phyloP scores from a whole-genome alignment of 2,329 filamentous ascomycete species.

The Capronia americana region DNA sequence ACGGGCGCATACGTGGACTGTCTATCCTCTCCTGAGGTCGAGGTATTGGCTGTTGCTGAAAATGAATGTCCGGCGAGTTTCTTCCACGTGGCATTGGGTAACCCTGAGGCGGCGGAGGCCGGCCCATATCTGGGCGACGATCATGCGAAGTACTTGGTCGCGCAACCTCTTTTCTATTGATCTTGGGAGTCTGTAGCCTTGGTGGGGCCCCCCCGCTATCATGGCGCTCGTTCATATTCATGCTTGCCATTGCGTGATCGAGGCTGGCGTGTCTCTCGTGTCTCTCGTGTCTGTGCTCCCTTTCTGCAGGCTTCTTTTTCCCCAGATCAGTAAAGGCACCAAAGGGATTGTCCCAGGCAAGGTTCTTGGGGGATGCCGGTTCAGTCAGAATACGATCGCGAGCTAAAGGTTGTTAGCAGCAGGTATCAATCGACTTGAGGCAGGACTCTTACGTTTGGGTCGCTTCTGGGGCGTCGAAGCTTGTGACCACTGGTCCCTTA shows the following conservation, averaged over 20 bases:
- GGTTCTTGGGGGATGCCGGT: conserved; percentile 48
- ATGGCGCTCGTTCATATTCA: conserved; percentile 20
- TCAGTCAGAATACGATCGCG: conserved; percentile 39
- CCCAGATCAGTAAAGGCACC: conserved; percentile 49
- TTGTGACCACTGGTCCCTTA: conserved; percentile 24
- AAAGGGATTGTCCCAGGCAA: conserved; percentile 58
- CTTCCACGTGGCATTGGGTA: conserved; percentile 14
- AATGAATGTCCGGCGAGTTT: conserved; percentile 19
- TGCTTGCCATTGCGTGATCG: conserved; percentile 31
- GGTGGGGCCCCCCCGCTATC: conserved; percentile 20
- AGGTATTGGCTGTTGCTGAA: conserved; percentile 13
- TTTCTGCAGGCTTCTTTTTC: conserved; percentile 43
- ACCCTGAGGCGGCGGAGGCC: conserved; percentile 15
- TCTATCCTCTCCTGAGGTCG: conserved; percentile 13
- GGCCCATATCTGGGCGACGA: conserved; percentile 15
- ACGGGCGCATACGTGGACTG: conserved; percentile 24
- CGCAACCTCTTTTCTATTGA: conserved; percentile 24
- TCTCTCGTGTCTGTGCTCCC: conserved; percentile 42
- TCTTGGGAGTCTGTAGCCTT: conserved; percentile 34
- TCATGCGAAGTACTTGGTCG: conserved; percentile 32
- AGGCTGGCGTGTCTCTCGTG: conserved; percentile 43
- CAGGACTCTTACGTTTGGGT: conserved; percentile 39
- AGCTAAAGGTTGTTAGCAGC: conserved; percentile 35
- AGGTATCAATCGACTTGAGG: conserved; percentile 13
- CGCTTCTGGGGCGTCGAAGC: conserved; percentile 41